Base-by-base conservation (phyloP, 768 basidiomycete species). In the Leccinum subgranulosum region DNA sequence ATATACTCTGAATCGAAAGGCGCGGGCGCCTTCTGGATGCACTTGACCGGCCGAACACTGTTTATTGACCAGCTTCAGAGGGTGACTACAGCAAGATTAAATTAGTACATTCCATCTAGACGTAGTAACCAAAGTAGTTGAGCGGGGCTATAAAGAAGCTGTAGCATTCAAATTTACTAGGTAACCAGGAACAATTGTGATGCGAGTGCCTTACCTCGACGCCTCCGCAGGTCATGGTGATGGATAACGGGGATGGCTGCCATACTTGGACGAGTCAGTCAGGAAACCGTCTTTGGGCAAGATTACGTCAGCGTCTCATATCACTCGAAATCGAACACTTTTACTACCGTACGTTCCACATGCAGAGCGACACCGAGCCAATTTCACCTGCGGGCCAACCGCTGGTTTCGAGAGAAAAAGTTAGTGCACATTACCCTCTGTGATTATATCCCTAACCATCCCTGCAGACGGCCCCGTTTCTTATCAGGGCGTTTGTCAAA, bases 401-500 rank as follows among this genome's bases (percentile, higher is more conserved):
- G 14, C 73, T 77, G 11, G 73, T 84, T n/a, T 73, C 79, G 33
- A 75, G 86, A 48, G 84, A 85, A 69, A 86, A 85, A 74, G 85
- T 82, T n/a, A 27, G 51, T 53, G 23, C 6, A 1, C 3, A 15
- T 21, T 0, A 1, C 3, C 1, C 1, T 46, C 27, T 28, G 46
- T 6, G 7, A 10, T 6, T 0, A 3, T 10, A 6, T 41, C 6
- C 6, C 52, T 58, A 6, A 64, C 34, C 29, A 10, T 23, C 25
- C 10, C 23, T 14, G 31, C 60, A 92, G 90, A 90, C 86, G 6
- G 80, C 86, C 0, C 91, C 91, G 6, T 93, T 93, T 71, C 83
- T 93, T 54, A 84, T 93, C 34, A 82, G 91, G 51, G 78, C 90
- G 14, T 93, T 93, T 69, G 80, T 92, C 56, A 92, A 91, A 81